phyloP scores from a whole-genome alignment of 805 yeast genomes.

The Saccharomyces kudriavzevii region DNA sequence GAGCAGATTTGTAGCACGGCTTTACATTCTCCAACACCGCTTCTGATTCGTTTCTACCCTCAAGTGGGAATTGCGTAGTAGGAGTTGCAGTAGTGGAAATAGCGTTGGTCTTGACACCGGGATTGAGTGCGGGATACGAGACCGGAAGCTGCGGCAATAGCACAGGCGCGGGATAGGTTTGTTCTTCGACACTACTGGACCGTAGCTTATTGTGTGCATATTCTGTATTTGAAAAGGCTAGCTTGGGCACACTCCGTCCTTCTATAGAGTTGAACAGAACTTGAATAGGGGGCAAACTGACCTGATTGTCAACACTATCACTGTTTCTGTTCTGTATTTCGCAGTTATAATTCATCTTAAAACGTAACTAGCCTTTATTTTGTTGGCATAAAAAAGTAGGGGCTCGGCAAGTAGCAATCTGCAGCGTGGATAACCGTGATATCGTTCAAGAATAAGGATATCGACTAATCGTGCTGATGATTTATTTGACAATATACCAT shows the following conservation, averaged over 20 bases:
- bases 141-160: background rate
- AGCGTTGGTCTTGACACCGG: no score
- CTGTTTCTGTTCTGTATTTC: background rate
- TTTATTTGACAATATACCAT: background rate
- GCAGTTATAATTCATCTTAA: background rate
- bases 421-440: background rate
- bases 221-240: background rate
- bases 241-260: background rate
- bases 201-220: background rate
- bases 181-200: background rate
- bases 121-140: background rate
- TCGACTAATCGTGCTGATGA: background rate
- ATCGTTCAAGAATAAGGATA: background rate
- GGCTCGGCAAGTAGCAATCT: background rate
- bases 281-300: conserved; percentile 12
- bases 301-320: background rate
- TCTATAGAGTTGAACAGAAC: conserved; percentile 9
- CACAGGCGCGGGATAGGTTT: background rate
- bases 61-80: background rate
- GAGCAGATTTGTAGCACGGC: background rate
- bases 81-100: background rate
- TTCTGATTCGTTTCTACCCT: background rate
- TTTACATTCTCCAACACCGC: background rate
- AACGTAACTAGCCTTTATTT: background rate
- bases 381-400: background rate